Evolutionary conservation across 208 protist species (phyloP), one percentile per base, ranked within the genome.

Genomic region (Herpetomonas tarakana): DNA sequence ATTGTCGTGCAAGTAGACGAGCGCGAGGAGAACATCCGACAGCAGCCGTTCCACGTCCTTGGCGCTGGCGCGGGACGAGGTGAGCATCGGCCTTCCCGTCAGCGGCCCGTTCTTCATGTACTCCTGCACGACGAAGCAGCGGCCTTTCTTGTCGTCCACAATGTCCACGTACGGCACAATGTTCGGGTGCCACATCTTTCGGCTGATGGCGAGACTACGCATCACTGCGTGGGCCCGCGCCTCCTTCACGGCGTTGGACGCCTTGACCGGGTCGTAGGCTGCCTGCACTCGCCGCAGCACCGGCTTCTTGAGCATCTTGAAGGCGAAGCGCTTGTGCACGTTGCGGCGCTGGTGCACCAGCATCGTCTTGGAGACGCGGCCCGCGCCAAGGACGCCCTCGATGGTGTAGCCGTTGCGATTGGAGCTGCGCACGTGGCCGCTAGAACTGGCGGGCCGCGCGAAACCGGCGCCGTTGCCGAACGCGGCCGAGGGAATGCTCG

Each of bases 1-100:
- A 69, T 92, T 91, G 62, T 78, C 71, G 66, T 94, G 88, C 27
- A 94, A 60, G 27, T 78, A 58, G 4, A 77, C 60, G n/a, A 92
- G 49, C 1, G 72, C 88, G 47, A 55, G 58, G 11, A 94, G 69
- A 14, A 91, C 77, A 54, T 94, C 82, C 18, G 52, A 58, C 26
- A 94, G 61, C 58, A 91, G 69, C 31, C 61, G 51, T 52, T 71
- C 59, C 53, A 94, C 38, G 9, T 75, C 74, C 1, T 62, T 64
- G 26, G 31, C 58, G 3, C 19, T 27, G n/a, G 28, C 28, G 38
- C 2, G 25, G 47, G 71, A 31, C 7, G 31, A 25, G 6, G 72
- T 65, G n/a, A 79, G 35, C 7, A 54, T 30, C 1, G 58, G 61
- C 45, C 83, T 63, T 1, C 50, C 51, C 12, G 30, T 21, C 0